Evolutionary conservation across 2,329 filamentous ascomycete genomes (phyloP).

Genomic region (Taxawa tesnikishii): DNA sequence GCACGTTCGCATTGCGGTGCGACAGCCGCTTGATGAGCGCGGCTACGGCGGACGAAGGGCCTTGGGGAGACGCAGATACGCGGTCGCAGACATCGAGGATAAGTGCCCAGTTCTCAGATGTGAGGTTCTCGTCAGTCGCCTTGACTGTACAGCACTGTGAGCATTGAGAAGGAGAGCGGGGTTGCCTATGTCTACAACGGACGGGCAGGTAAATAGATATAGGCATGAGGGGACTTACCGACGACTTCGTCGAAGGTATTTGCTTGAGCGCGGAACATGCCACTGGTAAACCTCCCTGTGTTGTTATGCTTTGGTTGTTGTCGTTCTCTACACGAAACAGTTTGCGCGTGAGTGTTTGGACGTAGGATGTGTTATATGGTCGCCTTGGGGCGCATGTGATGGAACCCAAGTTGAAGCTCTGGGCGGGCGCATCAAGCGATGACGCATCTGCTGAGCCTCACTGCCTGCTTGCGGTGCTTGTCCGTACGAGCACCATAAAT

Average conservation of each 20-base stretch:
- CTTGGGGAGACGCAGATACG: conserved; percentile 20
- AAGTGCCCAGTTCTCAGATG: conserved; percentile 65
- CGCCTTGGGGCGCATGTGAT: too few relatives aligned
- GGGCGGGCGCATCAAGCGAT: too few relatives aligned
- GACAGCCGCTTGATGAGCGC: conserved; percentile 85
- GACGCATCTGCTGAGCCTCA: too few relatives aligned
- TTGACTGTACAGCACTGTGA: conserved; percentile 38
- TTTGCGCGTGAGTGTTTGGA: too few relatives aligned
- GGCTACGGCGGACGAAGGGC: conserved; percentile 49
- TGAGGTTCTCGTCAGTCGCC: conserved; percentile 96
- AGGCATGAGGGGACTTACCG: conserved; percentile 33
- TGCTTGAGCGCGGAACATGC: conserved; percentile 32
- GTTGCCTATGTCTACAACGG: too few relatives aligned
- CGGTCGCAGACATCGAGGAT: conserved; percentile 39
- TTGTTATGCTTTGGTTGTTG: too few relatives aligned
- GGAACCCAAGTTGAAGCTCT: too few relatives aligned
- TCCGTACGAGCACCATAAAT: too few relatives aligned
- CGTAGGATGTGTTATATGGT: too few relatives aligned
- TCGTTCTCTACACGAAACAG: too few relatives aligned
- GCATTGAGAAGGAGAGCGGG: background rate
- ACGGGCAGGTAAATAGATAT: conserved; percentile 3
- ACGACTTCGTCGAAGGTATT: conserved; percentile 58
- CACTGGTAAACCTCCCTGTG: too few relatives aligned
- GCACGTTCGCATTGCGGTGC: conserved; percentile 90
- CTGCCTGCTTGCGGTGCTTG: too few relatives aligned